Evolutionary conservation across 1,139 yeast species (phyloP), one percentile per base, ranked within the genome.

Genomic region (Geotrichum europaeum): DNA sequence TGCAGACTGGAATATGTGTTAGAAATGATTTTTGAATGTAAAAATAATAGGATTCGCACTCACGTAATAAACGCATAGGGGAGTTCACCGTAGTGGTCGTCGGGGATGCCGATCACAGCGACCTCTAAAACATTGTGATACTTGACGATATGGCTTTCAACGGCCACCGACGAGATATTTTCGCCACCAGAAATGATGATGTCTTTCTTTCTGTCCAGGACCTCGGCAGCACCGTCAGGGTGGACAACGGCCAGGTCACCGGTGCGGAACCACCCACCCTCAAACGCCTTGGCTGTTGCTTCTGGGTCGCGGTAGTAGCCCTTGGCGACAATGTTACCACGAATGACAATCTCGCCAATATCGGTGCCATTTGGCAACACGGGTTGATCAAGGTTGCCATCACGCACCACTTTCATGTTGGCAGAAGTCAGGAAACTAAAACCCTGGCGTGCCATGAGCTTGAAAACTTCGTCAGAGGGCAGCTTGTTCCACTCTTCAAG

Each of bases 151-250:
- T 76, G 76, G 67, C 83, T 84, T 70, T 87, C 95, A 56, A 87
- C 84, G 66, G 83, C 85, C 66, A 87, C 94, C 2, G 94, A 89
- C 1, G 92, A 85, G 61, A 87, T 84, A 71, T 87, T 87, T 71
- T 87, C 95, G 61, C 95, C 95, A 67, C 89, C 94, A 0, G 91
- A 78, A 69, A 87, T 87, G 76, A 87, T 87, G 73, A 87, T 86
- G 70, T 87, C 89, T 76, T 87, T 87, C 57, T 86, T 89, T 64
- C 96, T 79, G 70, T 88, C 96, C 63, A 87, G 79, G 58, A 88
- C 84, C 65, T 73, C 79, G 24, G 87, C 71, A 63, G 87, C 78
- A 36, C 89, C 89, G 57, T 80, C 81, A 2, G 72, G 70, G 56
- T 80, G 83, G 64, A 86, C 75, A 57, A 77, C 80, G 2, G 89